Evolutionary conservation across 148 eudicot species (phyloP).

Genomic region (Arctostaphylos glauca): DNA sequence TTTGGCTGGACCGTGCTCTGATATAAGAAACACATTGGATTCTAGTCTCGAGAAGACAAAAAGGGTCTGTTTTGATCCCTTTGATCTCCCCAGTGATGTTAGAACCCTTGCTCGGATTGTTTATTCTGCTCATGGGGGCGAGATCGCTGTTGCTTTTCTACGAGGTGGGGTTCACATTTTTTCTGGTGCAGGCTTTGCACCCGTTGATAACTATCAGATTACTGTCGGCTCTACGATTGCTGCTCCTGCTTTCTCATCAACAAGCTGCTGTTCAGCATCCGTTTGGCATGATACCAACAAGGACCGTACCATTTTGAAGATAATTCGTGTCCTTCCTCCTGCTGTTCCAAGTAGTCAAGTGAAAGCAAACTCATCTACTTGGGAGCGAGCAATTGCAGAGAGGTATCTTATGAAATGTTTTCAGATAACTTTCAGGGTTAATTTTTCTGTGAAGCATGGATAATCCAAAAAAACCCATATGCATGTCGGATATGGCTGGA

Average conservation of each 20-base stretch:
- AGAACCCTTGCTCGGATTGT: conserved; percentile 94
- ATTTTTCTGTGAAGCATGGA: background rate
- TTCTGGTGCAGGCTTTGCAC: conserved; percentile 73
- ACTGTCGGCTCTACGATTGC: conserved; percentile 92
- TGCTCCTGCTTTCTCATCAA: conserved; percentile 96
- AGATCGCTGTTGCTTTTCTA: conserved; percentile 92
- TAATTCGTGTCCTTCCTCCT: conserved; percentile 93
- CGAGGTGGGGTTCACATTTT: conserved; percentile 89
- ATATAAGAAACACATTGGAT: conserved; percentile 44
- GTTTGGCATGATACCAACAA: conserved; percentile 84
- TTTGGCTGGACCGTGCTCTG: conserved; percentile 30
- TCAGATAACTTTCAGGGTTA: background rate
- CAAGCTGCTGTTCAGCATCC: conserved; percentile 96
- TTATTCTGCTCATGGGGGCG: conserved; percentile 97
- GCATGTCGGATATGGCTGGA: too few relatives aligned
- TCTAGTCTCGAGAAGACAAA: conserved; percentile 50
- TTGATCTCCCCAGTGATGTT: conserved; percentile 96
- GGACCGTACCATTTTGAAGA: conserved; percentile 80
- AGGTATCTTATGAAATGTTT: conserved; percentile 43
- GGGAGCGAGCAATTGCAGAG: conserved; percentile 99
- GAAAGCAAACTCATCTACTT: conserved; percentile 71
- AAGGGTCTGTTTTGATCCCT: conserved; percentile 86
- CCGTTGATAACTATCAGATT: conserved; percentile 88
- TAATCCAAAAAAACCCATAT: background rate
- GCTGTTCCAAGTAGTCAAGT: conserved; percentile 69